These are phyloP conservation scores for Pterulicium gracile DNA, from an alignment of 1,284 basidiomycete species.

Conservation along the genomic window DNA sequence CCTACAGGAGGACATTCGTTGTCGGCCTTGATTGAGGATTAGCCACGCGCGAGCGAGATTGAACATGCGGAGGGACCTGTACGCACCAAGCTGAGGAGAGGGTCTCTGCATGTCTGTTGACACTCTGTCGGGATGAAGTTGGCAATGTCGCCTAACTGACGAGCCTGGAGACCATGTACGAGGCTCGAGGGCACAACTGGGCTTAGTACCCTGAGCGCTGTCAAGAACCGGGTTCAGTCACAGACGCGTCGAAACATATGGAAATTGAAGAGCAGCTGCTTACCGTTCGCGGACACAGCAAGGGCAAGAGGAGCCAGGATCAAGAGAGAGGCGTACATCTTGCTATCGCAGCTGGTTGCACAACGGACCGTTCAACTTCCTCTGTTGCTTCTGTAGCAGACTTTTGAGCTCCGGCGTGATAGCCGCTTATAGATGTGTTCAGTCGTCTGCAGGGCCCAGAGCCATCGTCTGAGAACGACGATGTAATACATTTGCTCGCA, in stretches of 20 bases:
- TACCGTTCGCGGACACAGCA: background rate
- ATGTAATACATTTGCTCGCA: too few species aligned
- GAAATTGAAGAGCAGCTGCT: background rate
- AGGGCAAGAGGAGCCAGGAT: background rate
- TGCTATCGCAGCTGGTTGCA: too few species aligned
- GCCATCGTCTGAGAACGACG: too few species aligned
- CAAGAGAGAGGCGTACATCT: background rate
- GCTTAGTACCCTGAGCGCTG: background rate
- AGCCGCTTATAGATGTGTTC: too few species aligned
- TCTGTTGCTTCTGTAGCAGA: too few species aligned
- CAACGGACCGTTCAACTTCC: too few species aligned
- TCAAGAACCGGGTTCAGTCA: background rate
- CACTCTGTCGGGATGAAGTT: background rate
- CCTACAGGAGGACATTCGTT: background rate
- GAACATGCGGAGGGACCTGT: background rate
- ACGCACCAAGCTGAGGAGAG: background rate
- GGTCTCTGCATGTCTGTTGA: background rate
- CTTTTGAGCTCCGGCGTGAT: too few species aligned
- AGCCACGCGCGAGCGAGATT: background rate
- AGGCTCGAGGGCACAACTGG: too few species aligned
- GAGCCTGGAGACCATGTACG: too few species aligned
- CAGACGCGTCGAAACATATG: background rate
- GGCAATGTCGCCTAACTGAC: background rate
- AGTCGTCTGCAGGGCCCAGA: too few species aligned
- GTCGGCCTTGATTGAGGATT: background rate